A percentile compares a stretch with the other conserved stretches of the same genome.
Evolutionary conservation across 495 filamentous ascomycete species (phyloP).

Genomic region (Neurospora discreta): DNA sequence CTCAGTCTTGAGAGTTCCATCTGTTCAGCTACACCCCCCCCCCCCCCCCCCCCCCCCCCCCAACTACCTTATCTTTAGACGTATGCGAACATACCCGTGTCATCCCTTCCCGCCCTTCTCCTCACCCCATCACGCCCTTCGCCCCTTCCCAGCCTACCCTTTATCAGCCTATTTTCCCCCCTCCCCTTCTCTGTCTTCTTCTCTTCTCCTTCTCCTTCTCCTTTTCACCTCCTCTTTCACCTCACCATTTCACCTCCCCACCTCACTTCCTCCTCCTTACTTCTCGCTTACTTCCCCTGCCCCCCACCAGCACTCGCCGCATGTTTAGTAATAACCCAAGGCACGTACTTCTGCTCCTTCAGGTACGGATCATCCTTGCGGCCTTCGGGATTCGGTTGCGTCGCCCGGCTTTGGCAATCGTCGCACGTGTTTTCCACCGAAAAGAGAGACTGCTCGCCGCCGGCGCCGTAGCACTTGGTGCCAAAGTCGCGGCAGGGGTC

Average conservation of each 20-base stretch:
- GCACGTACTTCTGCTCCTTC: not conserved
- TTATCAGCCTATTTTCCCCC: too few species aligned
- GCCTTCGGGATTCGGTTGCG: not conserved
- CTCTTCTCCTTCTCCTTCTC: not conserved
- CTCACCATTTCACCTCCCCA: too few species aligned
- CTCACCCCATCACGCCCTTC: not conserved
- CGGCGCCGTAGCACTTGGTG: conserved; percentile 11
- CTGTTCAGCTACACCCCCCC: too few species aligned
- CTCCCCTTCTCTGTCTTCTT: not conserved
- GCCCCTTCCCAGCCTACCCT: too few species aligned
- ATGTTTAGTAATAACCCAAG: not conserved
- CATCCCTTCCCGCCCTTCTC: too few species aligned
- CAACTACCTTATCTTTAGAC: too few species aligned
- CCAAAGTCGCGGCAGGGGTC: conserved; percentile 17
- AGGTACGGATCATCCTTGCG: not conserved
- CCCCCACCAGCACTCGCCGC: not conserved
- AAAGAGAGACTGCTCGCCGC: conserved; percentile 5
- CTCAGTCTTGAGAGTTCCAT: not conserved
- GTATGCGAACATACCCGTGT: too few species aligned
- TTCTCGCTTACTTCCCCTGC: not conserved
- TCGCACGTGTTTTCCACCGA: not conserved
- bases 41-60: too few species aligned
- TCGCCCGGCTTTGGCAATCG: not conserved
- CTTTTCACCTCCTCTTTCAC: not conserved
- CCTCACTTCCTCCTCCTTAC: not conserved